Evolutionary conservation across 2,329 filamentous ascomycete genomes (phyloP), one percentile per base, ranked within the genome.

Genomic region (Pestalotiopsis sp.): DNA sequence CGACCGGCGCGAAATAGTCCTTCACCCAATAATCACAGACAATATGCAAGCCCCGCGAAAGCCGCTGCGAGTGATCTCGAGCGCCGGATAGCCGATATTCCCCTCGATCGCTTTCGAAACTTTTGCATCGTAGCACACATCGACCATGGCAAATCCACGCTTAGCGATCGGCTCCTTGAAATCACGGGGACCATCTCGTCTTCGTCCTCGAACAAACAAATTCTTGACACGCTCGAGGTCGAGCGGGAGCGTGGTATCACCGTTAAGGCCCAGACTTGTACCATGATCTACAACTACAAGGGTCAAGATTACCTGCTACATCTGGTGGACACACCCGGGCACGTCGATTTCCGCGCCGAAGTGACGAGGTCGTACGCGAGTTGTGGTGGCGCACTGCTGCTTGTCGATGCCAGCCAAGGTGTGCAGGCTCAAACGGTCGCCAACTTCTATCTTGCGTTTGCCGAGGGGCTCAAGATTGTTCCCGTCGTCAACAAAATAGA

Each of bases 81-180:
- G 74, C 79, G 80, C 58, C 87, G 90, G 72, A 94, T 95, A 70
- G 85, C 90, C 17, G 89, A 88, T 5, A 95, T 95, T 67, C 93
- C 93, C 2, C 91, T 95, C 75, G 89, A 92, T 68, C 89, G 93
- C 23, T 95, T 90, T 74, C 92, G 96, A 71, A 99, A 99, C 81
- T 99, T 99, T 80, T 99, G 96, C 82, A 98, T 99, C 76, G 95
- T 99, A 65, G 96, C 96, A 11, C 96, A 99, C 80, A 97, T 99
- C 78, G 96, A 99, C 80, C 96, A 99, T 90, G 96, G 96, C 76
- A 99, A 99, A 82, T 97, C 93, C 78, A 99, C 96, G 4, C 90
- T 99, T 66, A 95, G 92, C 73, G 96, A 99, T 77, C 92, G 96
- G 2, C 84, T 99, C 67, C 88, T 99, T 71, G 96, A 99, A 85